These are phyloP conservation scores for Platanus orientalis DNA, from an alignment of 164 flowering plant species.

Conservation along the genomic window DNA sequence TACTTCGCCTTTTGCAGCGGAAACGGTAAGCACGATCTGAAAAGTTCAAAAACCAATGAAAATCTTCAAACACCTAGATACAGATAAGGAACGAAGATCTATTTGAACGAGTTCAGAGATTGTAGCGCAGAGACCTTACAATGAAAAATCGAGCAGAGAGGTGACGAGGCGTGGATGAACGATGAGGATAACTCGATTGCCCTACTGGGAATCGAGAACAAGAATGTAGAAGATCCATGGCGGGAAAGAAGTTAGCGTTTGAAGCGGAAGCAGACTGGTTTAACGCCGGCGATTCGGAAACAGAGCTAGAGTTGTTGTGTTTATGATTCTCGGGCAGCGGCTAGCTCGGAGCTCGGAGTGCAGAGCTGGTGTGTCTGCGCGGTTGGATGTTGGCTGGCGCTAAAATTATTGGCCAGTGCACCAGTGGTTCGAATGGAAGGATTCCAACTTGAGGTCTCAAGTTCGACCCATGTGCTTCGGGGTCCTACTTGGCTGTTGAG, in stretches of 20 bases:
- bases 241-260: not conserved
- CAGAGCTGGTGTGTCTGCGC: too few species aligned
- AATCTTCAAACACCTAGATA: not conserved
- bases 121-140: constrained; percentile 11
- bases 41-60: not conserved
- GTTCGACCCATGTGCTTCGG: too few species aligned
- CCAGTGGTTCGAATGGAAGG: too few species aligned
- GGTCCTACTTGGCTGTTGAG: too few species aligned
- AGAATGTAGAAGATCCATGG: constrained; percentile 8
- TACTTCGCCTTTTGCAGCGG: constrained; percentile 57
- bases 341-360: too few species aligned
- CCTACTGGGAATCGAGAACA: not conserved
- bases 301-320: too few species aligned
- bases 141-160: constrained; percentile 9
- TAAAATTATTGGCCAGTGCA: too few species aligned
- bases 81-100: not conserved
- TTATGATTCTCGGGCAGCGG: too few species aligned
- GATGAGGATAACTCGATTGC: not conserved
- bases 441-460: too few species aligned
- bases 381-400: too few species aligned
- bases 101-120: not conserved
- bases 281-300: too few species aligned
- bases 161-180: not conserved
- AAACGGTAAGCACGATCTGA: constrained; percentile 59
- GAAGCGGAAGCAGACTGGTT: too few species aligned